These are phyloP conservation scores for Tetrastigma voinierianum DNA, from an alignment of 164 flowering plant species.

Conservation along the genomic window DNA sequence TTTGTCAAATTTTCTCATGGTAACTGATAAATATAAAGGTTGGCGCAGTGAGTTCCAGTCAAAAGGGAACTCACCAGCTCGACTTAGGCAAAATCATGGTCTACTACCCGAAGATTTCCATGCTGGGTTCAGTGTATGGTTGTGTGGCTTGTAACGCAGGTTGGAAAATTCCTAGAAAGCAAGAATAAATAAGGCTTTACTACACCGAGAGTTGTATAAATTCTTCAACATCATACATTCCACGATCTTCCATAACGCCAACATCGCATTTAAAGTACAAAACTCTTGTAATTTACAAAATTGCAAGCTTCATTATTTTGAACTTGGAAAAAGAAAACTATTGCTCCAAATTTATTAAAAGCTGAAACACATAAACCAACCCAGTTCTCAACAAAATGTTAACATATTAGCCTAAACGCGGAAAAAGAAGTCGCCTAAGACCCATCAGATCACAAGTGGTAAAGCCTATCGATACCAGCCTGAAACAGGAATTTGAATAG, in stretches of 20 bases:
- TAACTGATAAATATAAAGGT: constrained; percentile 44
- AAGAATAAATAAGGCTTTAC: not conserved
- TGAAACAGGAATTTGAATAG: constrained; percentile 25
- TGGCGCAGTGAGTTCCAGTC: not conserved
- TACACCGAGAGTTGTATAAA: not conserved
- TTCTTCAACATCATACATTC: not conserved
- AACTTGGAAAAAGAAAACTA: not conserved
- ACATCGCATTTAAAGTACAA: not conserved
- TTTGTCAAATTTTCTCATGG: constrained; percentile 86
- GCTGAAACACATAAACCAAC: not conserved
- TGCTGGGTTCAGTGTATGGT: constrained; percentile 97
- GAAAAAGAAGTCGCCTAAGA: constrained; percentile 80
- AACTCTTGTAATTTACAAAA: not conserved
- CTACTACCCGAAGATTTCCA: constrained; percentile 92
- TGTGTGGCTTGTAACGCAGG: constrained; percentile 94
- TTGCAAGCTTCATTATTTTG: not conserved
- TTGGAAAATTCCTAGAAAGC: constrained; percentile 76
- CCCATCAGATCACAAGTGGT: constrained; percentile 87
- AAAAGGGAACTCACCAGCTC: not conserved
- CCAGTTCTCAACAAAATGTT: not conserved
- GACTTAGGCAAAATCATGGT: not conserved
- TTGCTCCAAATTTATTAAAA: too few species aligned
- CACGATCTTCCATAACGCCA: not conserved
- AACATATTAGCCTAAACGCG: constrained; percentile 70
- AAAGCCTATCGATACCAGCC: constrained; percentile 89